phyloP scores from a whole-genome alignment of 2,329 filamentous ascomycete genomes.

The Xylariaceae sp. region DNA sequence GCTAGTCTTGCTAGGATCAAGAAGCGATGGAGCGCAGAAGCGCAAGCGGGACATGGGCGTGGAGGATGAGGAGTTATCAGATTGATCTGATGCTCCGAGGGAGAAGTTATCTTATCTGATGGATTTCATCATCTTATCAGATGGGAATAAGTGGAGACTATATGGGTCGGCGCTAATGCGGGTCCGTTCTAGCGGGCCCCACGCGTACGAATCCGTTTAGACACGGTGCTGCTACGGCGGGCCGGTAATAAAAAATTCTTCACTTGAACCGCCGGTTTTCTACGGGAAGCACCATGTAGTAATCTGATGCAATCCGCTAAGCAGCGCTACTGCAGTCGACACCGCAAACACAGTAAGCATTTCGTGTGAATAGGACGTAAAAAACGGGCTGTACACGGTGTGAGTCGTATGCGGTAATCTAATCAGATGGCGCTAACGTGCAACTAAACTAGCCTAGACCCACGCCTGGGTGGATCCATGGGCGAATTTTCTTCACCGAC shows the following conservation, averaged over 20 bases:
- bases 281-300: neutral
- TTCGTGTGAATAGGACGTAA: neutral
- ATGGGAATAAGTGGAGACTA: neutral
- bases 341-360: neutral
- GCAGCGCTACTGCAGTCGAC: neutral
- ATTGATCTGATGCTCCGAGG: neutral
- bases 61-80: neutral
- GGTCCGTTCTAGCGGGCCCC: neutral
- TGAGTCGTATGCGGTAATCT: neutral
- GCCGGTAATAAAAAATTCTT: neutral
- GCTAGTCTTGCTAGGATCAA: neutral
- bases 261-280: neutral
- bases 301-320: neutral
- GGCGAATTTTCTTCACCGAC: too few relatives aligned
- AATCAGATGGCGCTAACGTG: neutral
- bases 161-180: neutral
- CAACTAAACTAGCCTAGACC: too few relatives aligned
- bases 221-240: neutral
- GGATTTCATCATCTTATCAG: neutral
- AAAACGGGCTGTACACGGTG: neutral
- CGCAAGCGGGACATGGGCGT: neutral
- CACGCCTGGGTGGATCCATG: too few relatives aligned
- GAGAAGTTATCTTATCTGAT: neutral
- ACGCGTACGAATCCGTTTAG: neutral
- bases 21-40: neutral